Conservation (phyloP, 805 yeast species). For the Candida orba region DNA sequence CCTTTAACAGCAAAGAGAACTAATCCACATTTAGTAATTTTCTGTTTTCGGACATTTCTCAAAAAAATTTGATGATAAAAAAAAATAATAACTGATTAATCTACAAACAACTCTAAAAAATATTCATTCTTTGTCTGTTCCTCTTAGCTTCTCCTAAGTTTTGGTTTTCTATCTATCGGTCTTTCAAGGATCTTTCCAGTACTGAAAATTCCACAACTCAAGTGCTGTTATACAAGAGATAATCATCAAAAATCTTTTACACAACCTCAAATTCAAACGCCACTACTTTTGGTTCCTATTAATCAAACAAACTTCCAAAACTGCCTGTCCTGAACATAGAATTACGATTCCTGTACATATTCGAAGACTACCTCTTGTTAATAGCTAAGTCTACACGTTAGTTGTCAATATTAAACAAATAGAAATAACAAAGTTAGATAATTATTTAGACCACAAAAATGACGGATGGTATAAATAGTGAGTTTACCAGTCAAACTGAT, state of each 20-base stretch:
- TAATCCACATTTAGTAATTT: background rate
- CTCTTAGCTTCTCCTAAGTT: background rate
- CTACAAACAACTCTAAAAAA: background rate
- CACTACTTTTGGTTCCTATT: background rate
- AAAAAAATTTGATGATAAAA: background rate
- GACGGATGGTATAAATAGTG: background rate
- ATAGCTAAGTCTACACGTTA: background rate
- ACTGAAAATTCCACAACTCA: too few relatives aligned
- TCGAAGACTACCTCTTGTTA: conserved; percentile 4
- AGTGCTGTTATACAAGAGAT: too few relatives aligned
- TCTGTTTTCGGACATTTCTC: background rate
- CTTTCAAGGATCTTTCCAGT: too few relatives aligned
- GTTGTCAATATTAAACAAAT: too few relatives aligned
- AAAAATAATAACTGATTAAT: background rate
- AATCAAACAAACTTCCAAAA: background rate
- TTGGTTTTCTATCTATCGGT: too few relatives aligned
- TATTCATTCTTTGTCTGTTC: background rate
- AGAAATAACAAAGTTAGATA: too few relatives aligned
- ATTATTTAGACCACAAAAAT: background rate
- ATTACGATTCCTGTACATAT: conserved; percentile 8
- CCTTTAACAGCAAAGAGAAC: too few relatives aligned
- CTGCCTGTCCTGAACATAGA: background rate
- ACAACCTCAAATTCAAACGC: background rate
- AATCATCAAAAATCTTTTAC: background rate
- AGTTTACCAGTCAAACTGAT: background rate